phyloP scores from a whole-genome alignment of 306 rosid species.

The Casuarina glauca region DNA sequence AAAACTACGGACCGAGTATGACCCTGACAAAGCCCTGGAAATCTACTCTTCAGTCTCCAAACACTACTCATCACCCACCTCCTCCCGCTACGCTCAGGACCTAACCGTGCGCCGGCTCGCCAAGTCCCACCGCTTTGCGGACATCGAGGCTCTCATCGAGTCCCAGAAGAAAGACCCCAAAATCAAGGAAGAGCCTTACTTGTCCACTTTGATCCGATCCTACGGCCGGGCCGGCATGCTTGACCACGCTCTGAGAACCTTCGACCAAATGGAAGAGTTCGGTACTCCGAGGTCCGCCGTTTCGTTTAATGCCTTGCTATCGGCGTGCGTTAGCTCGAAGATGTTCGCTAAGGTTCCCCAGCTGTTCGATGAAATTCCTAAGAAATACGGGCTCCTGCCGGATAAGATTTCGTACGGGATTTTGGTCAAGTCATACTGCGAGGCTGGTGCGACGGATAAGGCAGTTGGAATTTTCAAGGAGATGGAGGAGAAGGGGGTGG shows the following conservation, averaged over 20 bases:
- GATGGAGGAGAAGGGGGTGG: slow-evolving; percentile 48
- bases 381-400: slow-evolving; percentile 39
- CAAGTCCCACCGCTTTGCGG: slow-evolving; percentile 54
- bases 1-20: slow-evolving; percentile 51
- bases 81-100: slow-evolving; percentile 61
- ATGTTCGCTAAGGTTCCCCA: slow-evolving; percentile 43
- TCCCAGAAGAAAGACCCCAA: slow-evolving; percentile 61
- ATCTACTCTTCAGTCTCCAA: slow-evolving; percentile 56
- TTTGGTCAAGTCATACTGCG: slow-evolving; percentile 51
- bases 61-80: slow-evolving; percentile 43
- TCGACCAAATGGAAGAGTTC: slow-evolving; percentile 53
- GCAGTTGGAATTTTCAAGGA: slow-evolving; percentile 39
- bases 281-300: slow-evolving; percentile 58
- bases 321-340: slow-evolving; percentile 45
- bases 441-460: slow-evolving; percentile 38
- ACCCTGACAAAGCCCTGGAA: slow-evolving; percentile 64
- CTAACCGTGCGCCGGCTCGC: slow-evolving; percentile 66
- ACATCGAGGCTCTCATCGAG: slow-evolving; percentile 57
- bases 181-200: slow-evolving; percentile 51
- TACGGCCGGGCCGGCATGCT: slow-evolving; percentile 66
- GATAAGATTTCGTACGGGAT: slow-evolving; percentile 60
- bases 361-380: slow-evolving; percentile 57
- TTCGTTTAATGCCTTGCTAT: slow-evolving; percentile 60
- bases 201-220: slow-evolving; percentile 64
- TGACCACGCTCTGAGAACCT: slow-evolving; percentile 54